Conservation (phyloP, 2,329 filamentous ascomycete genomes). For the Sordariomycetes sp. region DNA sequence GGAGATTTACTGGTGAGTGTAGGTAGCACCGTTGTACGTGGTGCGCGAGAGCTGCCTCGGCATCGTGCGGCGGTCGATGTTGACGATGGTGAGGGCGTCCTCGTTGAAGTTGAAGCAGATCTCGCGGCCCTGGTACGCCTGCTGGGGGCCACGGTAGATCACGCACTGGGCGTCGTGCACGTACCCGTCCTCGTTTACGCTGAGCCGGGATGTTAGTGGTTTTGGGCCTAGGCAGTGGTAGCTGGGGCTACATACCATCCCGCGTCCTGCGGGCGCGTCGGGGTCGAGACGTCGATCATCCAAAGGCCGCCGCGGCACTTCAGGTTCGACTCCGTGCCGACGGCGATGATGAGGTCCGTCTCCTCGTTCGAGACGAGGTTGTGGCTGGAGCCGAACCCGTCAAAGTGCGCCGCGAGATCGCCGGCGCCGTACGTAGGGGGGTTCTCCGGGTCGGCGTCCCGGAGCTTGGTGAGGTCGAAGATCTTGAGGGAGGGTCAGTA, state of each 20-base stretch:
- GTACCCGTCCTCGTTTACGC: slow-evolving; percentile 34
- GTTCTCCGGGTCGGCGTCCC: slow-evolving; percentile 25
- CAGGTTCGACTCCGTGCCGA: slow-evolving; percentile 16
- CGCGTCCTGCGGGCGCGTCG: slow-evolving; percentile 34
- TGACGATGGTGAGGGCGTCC: slow-evolving; percentile 21
- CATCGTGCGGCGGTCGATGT: slow-evolving; percentile 34
- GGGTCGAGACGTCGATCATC: slow-evolving; percentile 43
- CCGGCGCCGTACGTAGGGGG: slow-evolving; percentile 21
- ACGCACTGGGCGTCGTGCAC: slow-evolving; percentile 43
- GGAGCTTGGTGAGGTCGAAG: slow-evolving; percentile 48
- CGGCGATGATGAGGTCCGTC: slow-evolving; percentile 29
- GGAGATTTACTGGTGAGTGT: slow-evolving; percentile 18
- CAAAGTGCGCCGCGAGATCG: slow-evolving; percentile 24
- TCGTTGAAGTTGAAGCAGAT: slow-evolving; percentile 17
- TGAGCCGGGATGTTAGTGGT: no score
- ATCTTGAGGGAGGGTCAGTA: slow-evolving; percentile 28
- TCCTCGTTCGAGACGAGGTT: slow-evolving; percentile 41
- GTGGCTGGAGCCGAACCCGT: slow-evolving; percentile 31
- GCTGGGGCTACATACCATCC: slow-evolving; percentile 22
- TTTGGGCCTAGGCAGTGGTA: no score
- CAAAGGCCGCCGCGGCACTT: slow-evolving; percentile 37
- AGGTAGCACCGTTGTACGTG: slow-evolving; percentile 40
- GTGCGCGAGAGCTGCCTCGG: slow-evolving; percentile 37
- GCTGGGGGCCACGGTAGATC: slow-evolving; percentile 37
- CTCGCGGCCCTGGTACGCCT: slow-evolving; percentile 24